Conservation (phyloP, 352 stramenopile genomes). For the Phytophthora pseudosyringae region DNA sequence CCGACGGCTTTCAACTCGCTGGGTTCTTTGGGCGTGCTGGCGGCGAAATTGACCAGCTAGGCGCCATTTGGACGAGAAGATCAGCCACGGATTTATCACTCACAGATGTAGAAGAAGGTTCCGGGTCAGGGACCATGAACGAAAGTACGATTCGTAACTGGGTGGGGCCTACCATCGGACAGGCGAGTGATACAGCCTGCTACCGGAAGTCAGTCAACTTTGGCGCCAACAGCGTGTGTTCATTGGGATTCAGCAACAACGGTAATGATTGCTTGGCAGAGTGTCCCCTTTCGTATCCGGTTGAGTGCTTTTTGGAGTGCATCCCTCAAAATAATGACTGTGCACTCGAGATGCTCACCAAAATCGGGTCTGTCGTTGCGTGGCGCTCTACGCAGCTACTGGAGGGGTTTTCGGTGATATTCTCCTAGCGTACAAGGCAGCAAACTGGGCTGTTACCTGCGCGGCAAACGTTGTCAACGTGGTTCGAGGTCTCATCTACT, state of each 20-base stretch:
- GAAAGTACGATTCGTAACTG: constrained; percentile 23
- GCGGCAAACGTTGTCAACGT: constrained; percentile 22
- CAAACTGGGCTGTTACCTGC: constrained; percentile 15
- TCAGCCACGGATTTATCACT: constrained; percentile 5
- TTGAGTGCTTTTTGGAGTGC: constrained; percentile 53
- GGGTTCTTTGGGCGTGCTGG: constrained; percentile 18
- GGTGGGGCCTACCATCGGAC: constrained; percentile 19
- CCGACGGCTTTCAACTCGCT: constrained; percentile 10
- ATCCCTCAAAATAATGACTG: constrained; percentile 46
- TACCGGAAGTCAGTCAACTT: constrained; percentile 8
- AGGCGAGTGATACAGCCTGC: constrained; percentile 5
- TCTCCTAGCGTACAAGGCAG: constrained; percentile 4
- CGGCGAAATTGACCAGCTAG: constrained; percentile 20
- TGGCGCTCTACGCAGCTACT: constrained; percentile 37
- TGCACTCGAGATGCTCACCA: constrained; percentile 17
- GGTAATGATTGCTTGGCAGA: constrained; percentile 20
- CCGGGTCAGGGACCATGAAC: not conserved
- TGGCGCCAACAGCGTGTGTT: constrained; percentile 4
- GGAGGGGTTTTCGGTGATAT: constrained; percentile 39
- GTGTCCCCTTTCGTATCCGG: constrained; percentile 56
- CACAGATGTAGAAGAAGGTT: not conserved
- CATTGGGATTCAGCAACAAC: constrained; percentile 16
- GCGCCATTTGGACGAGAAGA: constrained; percentile 23
- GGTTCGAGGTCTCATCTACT: constrained; percentile 13
- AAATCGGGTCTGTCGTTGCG: constrained; percentile 37